Conservation (phyloP, 1,139 yeast genomes). For the Sugiyamaella sp. region DNA sequence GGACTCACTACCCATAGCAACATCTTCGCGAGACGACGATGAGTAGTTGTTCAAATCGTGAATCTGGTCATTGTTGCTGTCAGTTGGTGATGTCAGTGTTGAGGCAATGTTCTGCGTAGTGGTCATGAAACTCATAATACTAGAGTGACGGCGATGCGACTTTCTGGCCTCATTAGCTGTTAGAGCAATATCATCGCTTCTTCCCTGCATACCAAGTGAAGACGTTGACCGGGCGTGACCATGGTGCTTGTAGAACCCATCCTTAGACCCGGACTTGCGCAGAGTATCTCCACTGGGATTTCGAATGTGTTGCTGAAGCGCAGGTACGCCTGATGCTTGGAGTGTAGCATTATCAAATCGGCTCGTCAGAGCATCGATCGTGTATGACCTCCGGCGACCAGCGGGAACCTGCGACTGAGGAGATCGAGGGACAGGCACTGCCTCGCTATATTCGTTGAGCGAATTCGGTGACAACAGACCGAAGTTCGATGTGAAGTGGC, state of each 20-base stretch:
- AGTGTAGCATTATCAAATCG: background rate
- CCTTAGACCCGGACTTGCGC: slow-evolving; percentile 12
- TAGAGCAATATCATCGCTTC: slow-evolving; percentile 14
- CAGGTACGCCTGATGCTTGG: background rate
- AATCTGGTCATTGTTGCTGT: background rate
- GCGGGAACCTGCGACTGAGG: background rate
- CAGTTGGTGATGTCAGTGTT: slow-evolving; percentile 11
- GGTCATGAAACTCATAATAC: slow-evolving; percentile 27
- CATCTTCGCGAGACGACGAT: slow-evolving; percentile 11
- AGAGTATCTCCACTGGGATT: slow-evolving; percentile 31
- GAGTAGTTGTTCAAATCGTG: background rate
- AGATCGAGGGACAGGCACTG: slow-evolving; percentile 6
- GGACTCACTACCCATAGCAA: slow-evolving; percentile 5
- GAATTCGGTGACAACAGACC: slow-evolving; percentile 16
- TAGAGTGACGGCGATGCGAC: slow-evolving; percentile 31
- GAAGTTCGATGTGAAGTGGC: background rate
- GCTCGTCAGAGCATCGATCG: slow-evolving; percentile 12
- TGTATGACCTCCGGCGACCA: slow-evolving; percentile 14
- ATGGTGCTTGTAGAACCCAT: slow-evolving; percentile 17
- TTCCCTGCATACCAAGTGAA: slow-evolving; percentile 20
- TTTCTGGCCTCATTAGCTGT: slow-evolving; percentile 23
- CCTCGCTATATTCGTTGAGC: slow-evolving; percentile 13
- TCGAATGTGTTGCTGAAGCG: slow-evolving; percentile 26
- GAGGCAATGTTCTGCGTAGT: slow-evolving; percentile 15
- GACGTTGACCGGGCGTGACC: slow-evolving; percentile 29